Evolutionary conservation across 164 flowering plant species (phyloP).

Genomic region (Cinnamomum micranthum): DNA sequence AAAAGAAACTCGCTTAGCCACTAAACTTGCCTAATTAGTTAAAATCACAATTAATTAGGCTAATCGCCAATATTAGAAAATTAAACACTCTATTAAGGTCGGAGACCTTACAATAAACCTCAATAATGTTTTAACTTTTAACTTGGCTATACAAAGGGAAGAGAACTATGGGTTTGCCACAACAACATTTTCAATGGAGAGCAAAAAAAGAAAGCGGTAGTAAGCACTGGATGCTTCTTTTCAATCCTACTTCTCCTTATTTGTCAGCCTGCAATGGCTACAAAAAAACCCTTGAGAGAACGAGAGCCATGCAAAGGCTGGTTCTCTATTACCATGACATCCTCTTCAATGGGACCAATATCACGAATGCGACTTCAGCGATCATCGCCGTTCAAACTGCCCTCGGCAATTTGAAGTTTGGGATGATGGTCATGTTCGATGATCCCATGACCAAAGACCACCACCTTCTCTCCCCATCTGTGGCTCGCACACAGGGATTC

Average conservation of each 20-base stretch:
- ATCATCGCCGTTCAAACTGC: not conserved
- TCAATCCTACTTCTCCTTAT: conserved; percentile 9
- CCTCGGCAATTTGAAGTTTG: conserved; percentile 28
- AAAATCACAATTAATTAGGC: too few relatives aligned
- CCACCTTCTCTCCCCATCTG: too few relatives aligned
- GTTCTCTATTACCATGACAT: conserved; percentile 47
- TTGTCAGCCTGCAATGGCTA: not conserved
- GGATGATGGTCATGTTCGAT: conserved; percentile 45
- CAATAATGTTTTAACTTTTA: too few relatives aligned
- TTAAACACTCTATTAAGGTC: too few relatives aligned
- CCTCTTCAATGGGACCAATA: conserved; percentile 37
- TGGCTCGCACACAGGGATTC: too few relatives aligned
- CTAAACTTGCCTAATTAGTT: too few relatives aligned
- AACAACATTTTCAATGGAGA: not conserved
- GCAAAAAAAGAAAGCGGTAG: not conserved
- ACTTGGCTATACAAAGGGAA: too few relatives aligned
- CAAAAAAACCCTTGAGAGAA: conserved; percentile 10
- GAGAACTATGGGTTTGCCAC: too few relatives aligned
- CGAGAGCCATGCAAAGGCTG: conserved; percentile 37
- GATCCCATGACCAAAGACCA: conserved; percentile 36
- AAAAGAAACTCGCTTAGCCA: too few relatives aligned
- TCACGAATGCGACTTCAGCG: conserved; percentile 32
- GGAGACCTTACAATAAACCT: too few relatives aligned
- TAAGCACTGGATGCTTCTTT: not conserved
- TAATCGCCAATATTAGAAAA: too few relatives aligned